phyloP scores from a whole-genome alignment of 805 yeast species.

The Lachancea lanzarotensis region DNA sequence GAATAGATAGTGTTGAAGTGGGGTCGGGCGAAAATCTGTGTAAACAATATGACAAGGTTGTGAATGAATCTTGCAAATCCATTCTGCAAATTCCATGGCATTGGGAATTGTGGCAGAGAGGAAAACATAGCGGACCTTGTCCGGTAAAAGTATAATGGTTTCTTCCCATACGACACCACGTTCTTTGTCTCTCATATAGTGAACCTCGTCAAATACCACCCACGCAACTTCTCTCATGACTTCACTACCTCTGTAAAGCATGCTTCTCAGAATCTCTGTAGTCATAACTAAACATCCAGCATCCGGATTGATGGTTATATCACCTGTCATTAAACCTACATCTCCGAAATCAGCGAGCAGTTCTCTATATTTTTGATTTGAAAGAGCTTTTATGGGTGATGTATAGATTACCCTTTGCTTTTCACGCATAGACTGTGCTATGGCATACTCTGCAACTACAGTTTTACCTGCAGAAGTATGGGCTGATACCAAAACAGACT shows the following conservation, averaged over 20 bases:
- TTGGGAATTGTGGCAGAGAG: constrained; percentile 96
- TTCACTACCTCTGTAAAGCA: constrained; percentile 96
- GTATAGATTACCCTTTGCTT: constrained; percentile 94
- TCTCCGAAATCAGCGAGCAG: constrained; percentile 89
- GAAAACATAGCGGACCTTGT: constrained; percentile 89
- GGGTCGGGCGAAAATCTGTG: constrained; percentile 98
- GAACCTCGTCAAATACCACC: constrained; percentile 98
- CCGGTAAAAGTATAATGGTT: constrained; percentile 90
- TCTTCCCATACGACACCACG: constrained; percentile 99
- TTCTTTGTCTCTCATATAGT: constrained; percentile 95
- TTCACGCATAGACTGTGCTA: constrained; percentile 86
- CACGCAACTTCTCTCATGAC: constrained; percentile 98
- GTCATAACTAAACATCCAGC: constrained; percentile 99
- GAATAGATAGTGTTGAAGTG: constrained; percentile 92
- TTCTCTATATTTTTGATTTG: constrained; percentile 92
- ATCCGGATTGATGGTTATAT: constrained; percentile 95
- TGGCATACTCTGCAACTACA: constrained; percentile 94
- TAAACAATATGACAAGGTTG: constrained; percentile 99
- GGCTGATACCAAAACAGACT: constrained; percentile 93
- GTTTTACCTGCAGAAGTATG: constrained; percentile 98
- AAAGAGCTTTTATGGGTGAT: constrained; percentile 90
- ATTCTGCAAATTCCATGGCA: constrained; percentile 97
- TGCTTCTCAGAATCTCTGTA: constrained; percentile 92
- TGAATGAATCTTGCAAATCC: constrained; percentile 91
- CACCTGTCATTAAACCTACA: constrained; percentile 98